These are phyloP conservation scores for Lodderomyces parapsilosis DNA, from an alignment of 1,139 yeast genomes.

Conservation along the genomic window DNA sequence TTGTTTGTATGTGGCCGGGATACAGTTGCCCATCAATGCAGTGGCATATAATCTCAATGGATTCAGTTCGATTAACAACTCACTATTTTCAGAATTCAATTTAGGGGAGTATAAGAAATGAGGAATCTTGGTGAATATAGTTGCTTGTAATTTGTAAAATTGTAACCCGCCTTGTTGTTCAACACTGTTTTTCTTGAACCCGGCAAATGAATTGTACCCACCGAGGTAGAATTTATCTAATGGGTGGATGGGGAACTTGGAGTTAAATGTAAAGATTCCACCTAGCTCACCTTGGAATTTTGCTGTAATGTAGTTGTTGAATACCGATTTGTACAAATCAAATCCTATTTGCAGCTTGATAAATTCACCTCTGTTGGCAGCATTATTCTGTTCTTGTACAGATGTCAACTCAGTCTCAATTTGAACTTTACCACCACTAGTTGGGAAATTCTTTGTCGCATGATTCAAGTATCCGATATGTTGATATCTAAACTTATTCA, in stretches of 20 bases:
- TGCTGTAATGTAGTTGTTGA: slow-evolving; percentile 37
- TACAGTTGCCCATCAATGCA: slow-evolving; percentile 32
- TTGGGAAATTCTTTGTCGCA: slow-evolving; percentile 31
- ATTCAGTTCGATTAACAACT: slow-evolving; percentile 24
- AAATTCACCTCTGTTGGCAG: slow-evolving; percentile 23
- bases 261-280: slow-evolving; percentile 25
- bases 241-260: slow-evolving; percentile 32
- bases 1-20: slow-evolving; percentile 17
- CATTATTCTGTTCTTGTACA: slow-evolving; percentile 29
- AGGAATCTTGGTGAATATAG: slow-evolving; percentile 41
- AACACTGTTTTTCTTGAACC: slow-evolving; percentile 39
- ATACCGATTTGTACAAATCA: slow-evolving; percentile 37
- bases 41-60: slow-evolving; percentile 47
- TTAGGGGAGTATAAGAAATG: slow-evolving; percentile 20
- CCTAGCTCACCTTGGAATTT: slow-evolving; percentile 38
- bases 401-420: slow-evolving; percentile 32
- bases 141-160: slow-evolving; percentile 33
- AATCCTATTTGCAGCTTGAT: slow-evolving; percentile 28
- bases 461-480: slow-evolving; percentile 24
- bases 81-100: slow-evolving; percentile 8
- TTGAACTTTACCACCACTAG: slow-evolving; percentile 23
- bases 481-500: slow-evolving; percentile 25
- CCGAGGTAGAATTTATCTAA: slow-evolving; percentile 53
- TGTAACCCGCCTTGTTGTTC: slow-evolving; percentile 42
- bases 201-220: slow-evolving; percentile 38